Conservation (phyloP, 2,329 filamentous ascomycete species). For the Aspergillus sojae region DNA sequence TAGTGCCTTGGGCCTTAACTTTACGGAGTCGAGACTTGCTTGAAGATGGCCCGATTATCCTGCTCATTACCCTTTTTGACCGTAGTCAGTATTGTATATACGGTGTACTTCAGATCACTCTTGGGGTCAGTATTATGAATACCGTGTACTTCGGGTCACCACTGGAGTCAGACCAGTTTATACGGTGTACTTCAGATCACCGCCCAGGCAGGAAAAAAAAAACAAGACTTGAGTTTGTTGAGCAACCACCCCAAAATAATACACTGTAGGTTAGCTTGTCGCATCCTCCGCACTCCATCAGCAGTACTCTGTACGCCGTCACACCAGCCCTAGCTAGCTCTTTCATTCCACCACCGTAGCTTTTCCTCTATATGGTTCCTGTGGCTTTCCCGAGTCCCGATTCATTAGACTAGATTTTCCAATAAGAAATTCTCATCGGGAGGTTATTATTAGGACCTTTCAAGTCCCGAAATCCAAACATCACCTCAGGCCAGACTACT, state of each 20-base stretch:
- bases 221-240: constrained; percentile 2
- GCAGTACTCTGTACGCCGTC: not conserved
- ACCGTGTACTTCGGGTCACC: constrained; percentile 3
- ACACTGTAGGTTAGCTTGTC: not conserved
- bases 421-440: not conserved
- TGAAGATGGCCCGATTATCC: not conserved
- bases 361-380: not conserved
- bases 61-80: not conserved
- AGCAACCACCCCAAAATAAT: not conserved
- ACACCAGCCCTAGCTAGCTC: not conserved
- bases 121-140: constrained; percentile 1
- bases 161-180: constrained; percentile 5
- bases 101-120: constrained; percentile 5
- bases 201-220: constrained; percentile 4
- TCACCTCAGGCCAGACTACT: not conserved
- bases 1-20: not conserved
- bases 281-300: not conserved
- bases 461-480: not conserved
- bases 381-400: not conserved
- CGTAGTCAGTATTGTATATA: constrained; percentile 4
- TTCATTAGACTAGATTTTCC: not conserved
- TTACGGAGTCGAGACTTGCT: not conserved
- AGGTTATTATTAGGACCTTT: not conserved
- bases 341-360: not conserved
- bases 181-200: constrained; percentile 7